These are phyloP conservation scores for Pholiota microspora DNA, from an alignment of 768 basidiomycete species.

Conservation along the genomic window DNA sequence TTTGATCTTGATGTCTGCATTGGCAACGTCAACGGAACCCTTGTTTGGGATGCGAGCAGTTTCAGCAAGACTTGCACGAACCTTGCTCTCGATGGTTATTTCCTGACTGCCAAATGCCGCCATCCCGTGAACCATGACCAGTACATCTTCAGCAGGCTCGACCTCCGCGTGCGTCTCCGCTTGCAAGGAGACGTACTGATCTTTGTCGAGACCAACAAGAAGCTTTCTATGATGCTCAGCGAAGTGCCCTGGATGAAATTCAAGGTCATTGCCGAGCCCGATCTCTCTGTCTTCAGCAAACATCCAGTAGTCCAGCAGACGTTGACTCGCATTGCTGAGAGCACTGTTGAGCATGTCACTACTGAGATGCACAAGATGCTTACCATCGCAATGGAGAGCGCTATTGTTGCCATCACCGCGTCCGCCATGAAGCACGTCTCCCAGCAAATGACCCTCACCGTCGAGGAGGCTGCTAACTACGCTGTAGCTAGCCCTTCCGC, in stretches of 20 bases:
- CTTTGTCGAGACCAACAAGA: conserved; percentile 19
- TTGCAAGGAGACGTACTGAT: conserved; percentile 14
- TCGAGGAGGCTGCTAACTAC: conserved; percentile 11
- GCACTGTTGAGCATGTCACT: conserved; percentile 20
- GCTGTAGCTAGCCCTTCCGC: conserved; percentile 17
- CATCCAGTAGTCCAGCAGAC: conserved; percentile 21
- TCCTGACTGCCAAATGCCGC: conserved; percentile 14
- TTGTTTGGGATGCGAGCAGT: conserved; percentile 14
- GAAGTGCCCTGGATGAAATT: conserved; percentile 28
- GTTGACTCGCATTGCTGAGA: conserved; percentile 19
- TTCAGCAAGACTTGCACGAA: conserved; percentile 17
- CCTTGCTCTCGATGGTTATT: conserved; percentile 14
- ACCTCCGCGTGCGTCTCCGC: conserved; percentile 18
- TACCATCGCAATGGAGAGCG: conserved; percentile 19
- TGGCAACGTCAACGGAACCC: conserved; percentile 13
- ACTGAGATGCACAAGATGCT: conserved; percentile 16
- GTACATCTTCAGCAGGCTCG: conserved; percentile 12
- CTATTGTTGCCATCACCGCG: conserved; percentile 15
- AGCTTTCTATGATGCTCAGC: conserved; percentile 21
- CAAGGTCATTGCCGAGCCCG: conserved; percentile 25
- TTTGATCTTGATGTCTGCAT: conserved; percentile 17
- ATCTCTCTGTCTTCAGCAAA: conserved; percentile 19
- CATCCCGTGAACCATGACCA: conserved; percentile 9
- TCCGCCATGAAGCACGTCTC: conserved; percentile 20
- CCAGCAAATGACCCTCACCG: conserved; percentile 12